phyloP scores from a whole-genome alignment of 1,139 yeast genomes.

The Suhomyces taliae region DNA sequence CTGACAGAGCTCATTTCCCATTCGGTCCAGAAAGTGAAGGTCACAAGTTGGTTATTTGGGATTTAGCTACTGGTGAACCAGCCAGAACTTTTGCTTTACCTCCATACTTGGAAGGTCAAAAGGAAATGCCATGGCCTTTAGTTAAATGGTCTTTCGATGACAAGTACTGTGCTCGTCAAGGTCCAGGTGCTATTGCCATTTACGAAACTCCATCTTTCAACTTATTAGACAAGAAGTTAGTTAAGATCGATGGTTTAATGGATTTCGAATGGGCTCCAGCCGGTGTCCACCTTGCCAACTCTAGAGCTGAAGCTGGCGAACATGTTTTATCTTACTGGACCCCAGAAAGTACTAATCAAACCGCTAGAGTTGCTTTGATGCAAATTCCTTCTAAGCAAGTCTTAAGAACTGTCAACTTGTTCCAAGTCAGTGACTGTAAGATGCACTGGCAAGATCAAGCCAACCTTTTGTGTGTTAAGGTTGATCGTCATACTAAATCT shows the following conservation, averaged over 20 bases:
- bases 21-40: slow-evolving; percentile 89
- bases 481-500: slow-evolving; percentile 95
- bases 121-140: slow-evolving; percentile 93
- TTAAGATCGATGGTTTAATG: slow-evolving; percentile 80
- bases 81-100: slow-evolving; percentile 90
- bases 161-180: slow-evolving; percentile 92
- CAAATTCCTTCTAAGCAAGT: slow-evolving; percentile 83
- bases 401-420: slow-evolving; percentile 86
- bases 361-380: slow-evolving; percentile 92
- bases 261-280: slow-evolving; percentile 98
- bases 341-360: slow-evolving; percentile 88
- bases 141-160: slow-evolving; percentile 96
- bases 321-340: slow-evolving; percentile 92
- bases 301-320: slow-evolving; percentile 53
- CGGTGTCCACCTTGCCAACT: slow-evolving; percentile 64
- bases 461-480: slow-evolving; percentile 85
- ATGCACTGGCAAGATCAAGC: slow-evolving; percentile 95
- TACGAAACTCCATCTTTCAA: slow-evolving; percentile 73
- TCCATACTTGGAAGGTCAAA: slow-evolving; percentile 66
- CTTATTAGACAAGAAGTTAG: slow-evolving; percentile 79
- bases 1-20: slow-evolving; percentile 67
- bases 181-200: slow-evolving; percentile 89
- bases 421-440: slow-evolving; percentile 90
- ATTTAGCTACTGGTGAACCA: slow-evolving; percentile 77
- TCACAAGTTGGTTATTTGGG: slow-evolving; percentile 94